These are phyloP conservation scores for Ustilago shanxiensis DNA, from an alignment of 1,284 basidiomycete species.

Conservation along the genomic window DNA sequence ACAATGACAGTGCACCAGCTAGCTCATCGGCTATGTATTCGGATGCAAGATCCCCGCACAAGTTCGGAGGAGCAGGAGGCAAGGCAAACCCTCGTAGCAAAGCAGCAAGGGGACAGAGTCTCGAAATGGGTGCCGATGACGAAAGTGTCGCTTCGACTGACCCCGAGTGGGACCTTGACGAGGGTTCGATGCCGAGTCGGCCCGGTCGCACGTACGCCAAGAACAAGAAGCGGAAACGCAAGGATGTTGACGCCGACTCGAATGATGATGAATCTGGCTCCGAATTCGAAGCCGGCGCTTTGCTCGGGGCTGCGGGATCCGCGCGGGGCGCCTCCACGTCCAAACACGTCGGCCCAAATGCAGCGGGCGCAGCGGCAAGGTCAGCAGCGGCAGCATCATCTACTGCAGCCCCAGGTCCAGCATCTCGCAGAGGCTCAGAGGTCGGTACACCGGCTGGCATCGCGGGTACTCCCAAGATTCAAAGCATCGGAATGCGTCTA, in stretches of 20 bases:
- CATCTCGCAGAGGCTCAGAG: constrained; percentile 32
- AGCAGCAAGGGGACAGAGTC: constrained; percentile 30
- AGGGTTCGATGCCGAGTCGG: constrained; percentile 55
- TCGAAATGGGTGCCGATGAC: constrained; percentile 39
- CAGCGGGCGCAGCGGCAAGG: constrained; percentile 18
- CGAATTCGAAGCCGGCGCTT: constrained; percentile 47
- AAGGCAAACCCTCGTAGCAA: constrained; percentile 44
- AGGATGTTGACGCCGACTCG: constrained; percentile 42
- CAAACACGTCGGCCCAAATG: constrained; percentile 22
- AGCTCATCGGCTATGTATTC: constrained; percentile 32
- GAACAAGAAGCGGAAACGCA: constrained; percentile 55
- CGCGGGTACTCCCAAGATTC: constrained; percentile 26
- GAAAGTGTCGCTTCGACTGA: constrained; percentile 52
- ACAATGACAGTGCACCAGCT: constrained; percentile 39
- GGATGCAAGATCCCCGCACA: constrained; percentile 28
- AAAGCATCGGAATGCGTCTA: constrained; percentile 52
- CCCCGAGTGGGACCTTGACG: constrained; percentile 58
- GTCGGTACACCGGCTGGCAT: constrained; percentile 17
- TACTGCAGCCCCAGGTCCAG: not conserved
- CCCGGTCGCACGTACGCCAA: constrained; percentile 54
- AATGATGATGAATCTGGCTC: constrained; percentile 52
- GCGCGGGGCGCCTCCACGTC: constrained; percentile 24
- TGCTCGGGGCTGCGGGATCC: constrained; percentile 29
- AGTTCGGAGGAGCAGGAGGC: constrained; percentile 20
- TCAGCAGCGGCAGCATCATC: constrained; percentile 18